Conservation (phyloP, 2,329 filamentous ascomycete genomes). For the Drechslerella dactyloides region DNA sequence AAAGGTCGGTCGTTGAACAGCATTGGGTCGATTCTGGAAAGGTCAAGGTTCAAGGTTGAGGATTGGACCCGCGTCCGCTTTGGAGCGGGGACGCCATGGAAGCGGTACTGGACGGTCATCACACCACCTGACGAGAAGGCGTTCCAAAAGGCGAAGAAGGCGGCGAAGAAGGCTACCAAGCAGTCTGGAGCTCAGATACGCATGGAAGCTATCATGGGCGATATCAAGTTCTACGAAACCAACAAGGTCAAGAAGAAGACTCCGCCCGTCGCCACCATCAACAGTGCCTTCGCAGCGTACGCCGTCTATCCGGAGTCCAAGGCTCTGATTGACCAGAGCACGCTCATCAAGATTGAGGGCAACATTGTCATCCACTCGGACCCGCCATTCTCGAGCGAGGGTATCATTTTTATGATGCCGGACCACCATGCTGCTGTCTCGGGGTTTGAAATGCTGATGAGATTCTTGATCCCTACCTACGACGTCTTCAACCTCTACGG, state of each 20-base stretch:
- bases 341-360: slow-evolving; percentile 90
- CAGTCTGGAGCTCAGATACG: slow-evolving; percentile 80
- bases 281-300: slow-evolving; percentile 87
- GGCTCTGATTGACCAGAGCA: slow-evolving; percentile 90
- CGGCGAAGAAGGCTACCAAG: slow-evolving; percentile 74
- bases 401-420: slow-evolving; percentile 97
- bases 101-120: slow-evolving; percentile 95
- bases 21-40: slow-evolving; percentile 86
- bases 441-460: slow-evolving; percentile 93
- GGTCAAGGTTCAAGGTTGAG: slow-evolving; percentile 75
- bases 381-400: slow-evolving; percentile 79
- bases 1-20: slow-evolving; percentile 90
- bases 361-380: slow-evolving; percentile 84
- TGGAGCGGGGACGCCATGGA: slow-evolving; percentile 93
- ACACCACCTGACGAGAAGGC: slow-evolving; percentile 93
- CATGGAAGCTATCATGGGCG: slow-evolving; percentile 74
- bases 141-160: slow-evolving; percentile 80
- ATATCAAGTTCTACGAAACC: slow-evolving; percentile 89
- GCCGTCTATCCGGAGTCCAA: slow-evolving; percentile 96
- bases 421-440: slow-evolving; percentile 89
- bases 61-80: slow-evolving; percentile 96
- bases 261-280: slow-evolving; percentile 87
- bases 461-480: slow-evolving; percentile 90
- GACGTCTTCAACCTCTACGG: slow-evolving; percentile 93
- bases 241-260: slow-evolving; percentile 92